These are phyloP conservation scores for Cymbidium sinense DNA, from an alignment of 106 monocot species.

Conservation along the genomic window DNA sequence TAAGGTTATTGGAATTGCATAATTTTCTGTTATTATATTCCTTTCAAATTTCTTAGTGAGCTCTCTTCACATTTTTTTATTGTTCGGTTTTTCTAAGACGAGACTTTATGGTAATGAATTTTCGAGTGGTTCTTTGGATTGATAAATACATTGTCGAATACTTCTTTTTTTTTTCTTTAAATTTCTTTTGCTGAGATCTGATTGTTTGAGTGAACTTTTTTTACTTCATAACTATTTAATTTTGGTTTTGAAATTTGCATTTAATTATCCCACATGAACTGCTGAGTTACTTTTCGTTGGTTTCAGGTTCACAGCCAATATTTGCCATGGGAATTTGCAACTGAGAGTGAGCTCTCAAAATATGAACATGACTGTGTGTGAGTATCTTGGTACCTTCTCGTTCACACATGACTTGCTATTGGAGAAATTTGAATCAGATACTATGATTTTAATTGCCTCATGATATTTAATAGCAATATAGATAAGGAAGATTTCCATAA, in stretches of 20 bases:
- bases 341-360: slow-evolving; percentile 39
- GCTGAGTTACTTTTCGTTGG: slow-evolving; percentile 3
- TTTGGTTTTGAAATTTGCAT: neutral
- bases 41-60: neutral
- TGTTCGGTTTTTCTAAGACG: neutral
- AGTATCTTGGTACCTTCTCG: slow-evolving; percentile 15
- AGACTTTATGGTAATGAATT: neutral
- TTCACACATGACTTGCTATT: neutral
- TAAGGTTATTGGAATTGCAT: neutral
- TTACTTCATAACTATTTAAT: neutral
- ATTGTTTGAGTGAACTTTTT: neutral
- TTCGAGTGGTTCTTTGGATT: neutral
- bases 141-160: neutral
- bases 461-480: neutral
- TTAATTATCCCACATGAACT: neutral
- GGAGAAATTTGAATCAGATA: neutral
- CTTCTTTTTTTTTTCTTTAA: neutral
- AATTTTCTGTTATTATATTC: neutral
- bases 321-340: slow-evolving; percentile 70
- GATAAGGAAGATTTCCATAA: too few relatives aligned
- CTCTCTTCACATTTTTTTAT: neutral
- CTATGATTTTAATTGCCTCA: neutral
- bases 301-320: slow-evolving; percentile 65
- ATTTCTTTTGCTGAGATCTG: neutral
- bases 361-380: slow-evolving; percentile 66